A percentile compares a stretch with the other conserved stretches of the same genome.
Conservation (phyloP, 179 eudicot genomes). For the Gypsophila paniculata region DNA sequence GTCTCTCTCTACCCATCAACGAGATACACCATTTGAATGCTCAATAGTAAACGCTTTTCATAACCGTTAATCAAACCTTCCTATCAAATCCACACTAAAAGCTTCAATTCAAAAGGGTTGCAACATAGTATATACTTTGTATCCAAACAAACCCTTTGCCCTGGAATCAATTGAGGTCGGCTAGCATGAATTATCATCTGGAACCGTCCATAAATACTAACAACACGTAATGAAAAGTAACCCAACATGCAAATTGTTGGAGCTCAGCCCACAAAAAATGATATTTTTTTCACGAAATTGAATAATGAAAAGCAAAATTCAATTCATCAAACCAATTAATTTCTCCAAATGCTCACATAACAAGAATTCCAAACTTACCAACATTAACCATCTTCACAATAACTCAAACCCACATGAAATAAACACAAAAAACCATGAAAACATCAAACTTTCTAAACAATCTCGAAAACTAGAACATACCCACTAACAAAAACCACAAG, state of each 20-base stretch:
- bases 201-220: too few species aligned
- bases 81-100: background rate
- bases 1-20: background rate
- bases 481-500: background rate
- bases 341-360: background rate
- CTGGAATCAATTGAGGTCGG: too few species aligned
- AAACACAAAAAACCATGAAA: background rate
- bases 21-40: background rate
- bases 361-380: background rate
- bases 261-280: slow-evolving; percentile 1
- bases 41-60: background rate
- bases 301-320: background rate
- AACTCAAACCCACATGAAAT: background rate
- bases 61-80: background rate
- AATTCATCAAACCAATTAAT: slow-evolving; percentile 5
- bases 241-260: slow-evolving; percentile 10
- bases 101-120: background rate
- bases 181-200: too few species aligned
- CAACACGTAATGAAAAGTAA: background rate
- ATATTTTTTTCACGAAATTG: background rate
- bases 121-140: background rate
- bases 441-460: slow-evolving; percentile 9
- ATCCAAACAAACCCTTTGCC: background rate
- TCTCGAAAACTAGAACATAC: background rate
- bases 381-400: background rate